Conservation (phyloP, 805 yeast genomes). For the Jamesozyma piceae region DNA sequence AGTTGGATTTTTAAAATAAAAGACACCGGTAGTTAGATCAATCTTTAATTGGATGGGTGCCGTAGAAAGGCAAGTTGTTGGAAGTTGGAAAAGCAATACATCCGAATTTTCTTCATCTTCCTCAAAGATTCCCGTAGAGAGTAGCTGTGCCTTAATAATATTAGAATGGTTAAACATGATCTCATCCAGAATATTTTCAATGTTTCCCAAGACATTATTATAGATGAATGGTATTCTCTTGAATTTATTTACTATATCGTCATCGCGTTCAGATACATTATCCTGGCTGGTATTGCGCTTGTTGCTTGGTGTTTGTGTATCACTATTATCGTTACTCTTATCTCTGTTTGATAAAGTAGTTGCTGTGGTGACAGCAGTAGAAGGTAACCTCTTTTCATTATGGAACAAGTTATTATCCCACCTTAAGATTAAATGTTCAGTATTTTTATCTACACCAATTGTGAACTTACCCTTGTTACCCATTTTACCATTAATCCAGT, state of each 20-base stretch:
- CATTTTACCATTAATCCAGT: constrained; percentile 28
- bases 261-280: background rate
- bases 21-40: constrained; percentile 27
- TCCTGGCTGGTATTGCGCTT: background rate
- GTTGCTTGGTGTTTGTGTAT: background rate
- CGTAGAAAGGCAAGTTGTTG: constrained; percentile 27
- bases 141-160: constrained; percentile 24
- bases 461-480: constrained; percentile 24
- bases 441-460: constrained; percentile 23
- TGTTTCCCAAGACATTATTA: constrained; percentile 19
- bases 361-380: background rate
- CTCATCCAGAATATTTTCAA: constrained; percentile 28
- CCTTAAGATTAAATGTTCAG: constrained; percentile 20
- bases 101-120: constrained; percentile 27
- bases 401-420: constrained; percentile 24
- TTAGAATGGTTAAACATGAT: constrained; percentile 30
- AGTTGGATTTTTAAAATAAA: constrained; percentile 28
- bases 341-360: background rate
- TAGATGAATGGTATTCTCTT: constrained; percentile 17
- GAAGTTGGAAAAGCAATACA: constrained; percentile 25
- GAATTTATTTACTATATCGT: background rate
- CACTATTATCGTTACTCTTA: background rate
- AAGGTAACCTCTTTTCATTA: background rate
- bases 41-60: constrained; percentile 28
- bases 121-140: constrained; percentile 23